Base-by-base conservation (phyloP, 2,329 filamentous ascomycete genomes). In the Verticillium nubilum region DNA sequence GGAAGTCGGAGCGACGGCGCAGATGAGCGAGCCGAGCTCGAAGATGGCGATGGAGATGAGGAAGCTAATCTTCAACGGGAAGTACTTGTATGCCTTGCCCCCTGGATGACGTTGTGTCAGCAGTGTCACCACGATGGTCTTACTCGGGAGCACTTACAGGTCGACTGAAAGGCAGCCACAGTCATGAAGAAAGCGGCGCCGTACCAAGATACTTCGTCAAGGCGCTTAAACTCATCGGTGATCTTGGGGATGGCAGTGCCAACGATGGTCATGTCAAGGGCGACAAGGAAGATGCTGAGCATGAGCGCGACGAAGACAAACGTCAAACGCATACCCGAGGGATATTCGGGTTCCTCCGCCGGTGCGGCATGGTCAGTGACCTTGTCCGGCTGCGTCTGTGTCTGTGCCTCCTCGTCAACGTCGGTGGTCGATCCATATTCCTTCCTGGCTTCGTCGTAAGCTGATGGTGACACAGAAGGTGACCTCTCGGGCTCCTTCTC, bases 11-110 rank as follows among this genome's bases (percentile, higher is more conserved):
- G 79, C 77, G 62, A 81, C 73, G 37, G 68, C 73, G 64, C 83
- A 85, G 60, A 86, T 74, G 28, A 82, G 67, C 33, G 75, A 79
- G 19, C 84, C 83, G 4, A 84, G 59, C 66, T 85, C 82, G 59
- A 87, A 84, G 59, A 85, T 73, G 57, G 77, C 60, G 37, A 87
- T 74, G 10, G 74, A 67, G 17, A 62, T 29, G 5, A 86, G 71
- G 66, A 81, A 86, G 1, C 75, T 76, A 56, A 72, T 76, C 67
- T 78, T 79, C 65, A 77, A 73, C 61, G 71, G 71, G 66, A 72
- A 78, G 60, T 78, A 79, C 17, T 74, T 79, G 64, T 79, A 80
- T 37, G 79, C 62, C 58, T 76, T 78, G 37, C 74, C 74, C 58
- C 72, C 60, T 84, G 74, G 13, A 77, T 72, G 63, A 85, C 85